A percentile compares a stretch with the other conserved stretches of the same genome.
These are phyloP conservation scores for Kuraishia capsulata DNA, from an alignment of 805 yeast genomes.

Conservation along the genomic window DNA sequence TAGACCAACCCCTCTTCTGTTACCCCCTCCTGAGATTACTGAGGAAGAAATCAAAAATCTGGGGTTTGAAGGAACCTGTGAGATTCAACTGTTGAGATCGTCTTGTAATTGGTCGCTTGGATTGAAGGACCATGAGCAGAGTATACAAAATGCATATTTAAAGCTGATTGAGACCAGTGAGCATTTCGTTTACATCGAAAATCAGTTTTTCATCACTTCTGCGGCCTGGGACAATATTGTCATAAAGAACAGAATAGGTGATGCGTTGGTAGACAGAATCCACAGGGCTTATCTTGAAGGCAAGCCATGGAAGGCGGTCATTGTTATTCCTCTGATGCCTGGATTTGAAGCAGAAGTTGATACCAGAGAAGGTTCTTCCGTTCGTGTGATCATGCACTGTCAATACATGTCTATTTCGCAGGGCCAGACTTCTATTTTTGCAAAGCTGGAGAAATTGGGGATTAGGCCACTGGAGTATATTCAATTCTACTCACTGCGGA, in stretches of 20 bases:
- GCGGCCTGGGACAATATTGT: conserved; percentile 76
- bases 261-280: conserved; percentile 95
- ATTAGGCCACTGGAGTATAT: conserved; percentile 87
- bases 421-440: conserved; percentile 83
- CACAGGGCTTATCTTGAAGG: conserved; percentile 76
- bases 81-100: conserved; percentile 82
- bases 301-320: conserved; percentile 80
- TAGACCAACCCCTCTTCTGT: conserved; percentile 79
- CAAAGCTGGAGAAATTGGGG: conserved; percentile 66
- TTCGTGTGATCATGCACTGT: conserved; percentile 92
- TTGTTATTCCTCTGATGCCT: conserved; percentile 93
- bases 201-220: conserved; percentile 91
- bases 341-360: conserved; percentile 94
- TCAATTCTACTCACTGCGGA: conserved; percentile 83
- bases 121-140: conserved; percentile 70
- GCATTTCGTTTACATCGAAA: conserved; percentile 90
- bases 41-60: conserved; percentile 56
- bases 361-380: conserved; percentile 88
- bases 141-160: conserved; percentile 88
- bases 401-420: conserved; percentile 90
- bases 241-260: conserved; percentile 85
- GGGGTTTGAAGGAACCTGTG: conserved; percentile 77
- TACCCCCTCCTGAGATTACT: conserved; percentile 88
- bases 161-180: conserved; percentile 86
- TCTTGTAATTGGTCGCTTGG: conserved; percentile 94